Conservation (phyloP, 176 grass and related monocot genomes). For the Phoenix dactylifera region DNA sequence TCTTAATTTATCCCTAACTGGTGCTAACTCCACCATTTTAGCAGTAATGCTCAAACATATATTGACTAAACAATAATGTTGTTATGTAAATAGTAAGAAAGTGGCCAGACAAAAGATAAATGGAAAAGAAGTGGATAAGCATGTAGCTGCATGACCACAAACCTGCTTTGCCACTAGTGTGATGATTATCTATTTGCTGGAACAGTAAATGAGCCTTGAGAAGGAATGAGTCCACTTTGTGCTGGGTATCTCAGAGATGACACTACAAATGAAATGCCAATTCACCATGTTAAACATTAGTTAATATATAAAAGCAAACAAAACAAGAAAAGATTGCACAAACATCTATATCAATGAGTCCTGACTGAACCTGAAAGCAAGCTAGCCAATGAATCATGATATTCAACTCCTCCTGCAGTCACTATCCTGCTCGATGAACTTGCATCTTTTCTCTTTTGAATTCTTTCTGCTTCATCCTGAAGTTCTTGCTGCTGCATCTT, state of each 20-base stretch:
- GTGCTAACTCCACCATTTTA: no score
- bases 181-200: constrained; percentile 14
- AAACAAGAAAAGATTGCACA: background rate
- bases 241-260: constrained; percentile 49
- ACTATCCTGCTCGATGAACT: constrained; percentile 57
- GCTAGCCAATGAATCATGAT: constrained; percentile 70
- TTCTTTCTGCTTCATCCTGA: constrained; percentile 79
- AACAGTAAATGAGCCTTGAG: constrained; percentile 73
- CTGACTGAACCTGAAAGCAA: constrained; percentile 49
- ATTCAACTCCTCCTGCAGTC: constrained; percentile 60
- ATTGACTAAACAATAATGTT: no score
- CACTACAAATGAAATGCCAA: no score
- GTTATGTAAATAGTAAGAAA: no score
- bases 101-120: no score
- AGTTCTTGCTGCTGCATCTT: constrained; percentile 87
- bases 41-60: no score
- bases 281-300: background rate
- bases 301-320: background rate
- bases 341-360: background rate
- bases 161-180: no score
- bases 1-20: no score
- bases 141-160: no score
- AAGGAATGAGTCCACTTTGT: constrained; percentile 58
- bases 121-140: no score
- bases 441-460: constrained; percentile 73